These are phyloP conservation scores for Colletotrichum gloeosporioides DNA, from an alignment of 2,329 filamentous ascomycete species.

Conservation along the genomic window DNA sequence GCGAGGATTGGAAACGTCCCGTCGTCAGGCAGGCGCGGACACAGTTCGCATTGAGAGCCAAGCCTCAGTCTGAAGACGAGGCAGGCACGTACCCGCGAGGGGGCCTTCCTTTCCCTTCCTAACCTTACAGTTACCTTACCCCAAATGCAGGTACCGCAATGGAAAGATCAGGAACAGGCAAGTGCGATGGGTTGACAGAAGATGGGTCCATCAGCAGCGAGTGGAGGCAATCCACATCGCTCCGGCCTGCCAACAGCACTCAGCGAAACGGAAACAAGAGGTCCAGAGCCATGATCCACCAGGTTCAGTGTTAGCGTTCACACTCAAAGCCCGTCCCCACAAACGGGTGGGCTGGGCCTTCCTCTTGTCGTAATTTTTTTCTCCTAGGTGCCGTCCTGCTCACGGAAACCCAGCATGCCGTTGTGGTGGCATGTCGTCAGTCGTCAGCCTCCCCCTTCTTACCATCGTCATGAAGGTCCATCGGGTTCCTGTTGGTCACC, in stretches of 20 bases:
- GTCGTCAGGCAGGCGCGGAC: neutral
- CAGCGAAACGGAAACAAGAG: slow-evolving; percentile 5
- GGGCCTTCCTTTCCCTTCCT: neutral
- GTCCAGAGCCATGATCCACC: no score
- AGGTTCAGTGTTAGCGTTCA: neutral
- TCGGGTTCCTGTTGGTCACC: neutral
- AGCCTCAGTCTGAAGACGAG: neutral
- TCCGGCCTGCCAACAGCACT: neutral
- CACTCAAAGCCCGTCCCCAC: neutral
- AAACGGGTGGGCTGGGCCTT: neutral
- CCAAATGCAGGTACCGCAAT: neutral
- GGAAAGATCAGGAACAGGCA: neutral
- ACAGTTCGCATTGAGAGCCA: slow-evolving; percentile 10
- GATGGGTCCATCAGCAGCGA: neutral
- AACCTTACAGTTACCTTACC: neutral
- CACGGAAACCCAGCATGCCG: neutral
- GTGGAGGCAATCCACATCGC: neutral
- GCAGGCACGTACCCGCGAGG: neutral
- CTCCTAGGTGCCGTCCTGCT: neutral
- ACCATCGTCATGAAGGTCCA: neutral
- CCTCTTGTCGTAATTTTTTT: neutral
- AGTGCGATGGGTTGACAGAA: slow-evolving; percentile 4
- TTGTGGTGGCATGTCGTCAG: neutral
- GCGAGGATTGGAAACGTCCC: neutral
- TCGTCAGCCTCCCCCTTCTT: neutral